Percentiles rank a stretch among this genome's conserved stretches.
Evolutionary conservation across 306 rosid genomes (phyloP).

Genomic region (Boehmeria nivea): DNA sequence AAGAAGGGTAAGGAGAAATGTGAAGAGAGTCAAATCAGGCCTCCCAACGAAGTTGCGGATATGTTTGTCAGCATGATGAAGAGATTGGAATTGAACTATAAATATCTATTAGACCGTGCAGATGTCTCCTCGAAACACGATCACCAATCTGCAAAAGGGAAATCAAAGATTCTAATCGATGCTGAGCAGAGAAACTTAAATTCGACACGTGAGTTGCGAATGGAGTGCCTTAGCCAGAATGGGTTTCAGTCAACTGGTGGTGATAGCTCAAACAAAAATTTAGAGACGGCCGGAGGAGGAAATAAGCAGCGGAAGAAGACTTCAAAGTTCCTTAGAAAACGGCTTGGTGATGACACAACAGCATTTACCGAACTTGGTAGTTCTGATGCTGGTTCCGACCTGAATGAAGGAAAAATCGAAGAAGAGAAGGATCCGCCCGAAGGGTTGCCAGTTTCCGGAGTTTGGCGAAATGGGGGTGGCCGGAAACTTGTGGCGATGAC

Average conservation of each 20-base stretch:
- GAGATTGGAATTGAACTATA: slow-evolving; percentile 59
- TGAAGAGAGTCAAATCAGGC: slow-evolving; percentile 31
- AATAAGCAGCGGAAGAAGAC: slow-evolving; percentile 71
- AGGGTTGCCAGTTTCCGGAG: slow-evolving; percentile 69
- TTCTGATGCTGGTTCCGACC: slow-evolving; percentile 27
- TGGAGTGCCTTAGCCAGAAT: too few relatives aligned
- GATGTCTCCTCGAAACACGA: slow-evolving; percentile 64
- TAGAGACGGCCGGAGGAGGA: slow-evolving; percentile 52
- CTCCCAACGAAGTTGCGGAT: slow-evolving; percentile 35
- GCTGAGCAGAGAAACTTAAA: slow-evolving; percentile 27
- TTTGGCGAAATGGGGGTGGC: slow-evolving; percentile 73
- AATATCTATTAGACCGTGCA: too few relatives aligned
- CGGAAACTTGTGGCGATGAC: slow-evolving; percentile 32
- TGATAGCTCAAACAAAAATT: slow-evolving; percentile 36
- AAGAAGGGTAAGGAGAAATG: slow-evolving; percentile 75
- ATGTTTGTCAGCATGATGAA: slow-evolving; percentile 51
- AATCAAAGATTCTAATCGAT: slow-evolving; percentile 25
- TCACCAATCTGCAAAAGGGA: slow-evolving; percentile 53
- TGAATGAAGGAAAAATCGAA: too few relatives aligned
- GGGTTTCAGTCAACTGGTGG: slow-evolving; percentile 31
- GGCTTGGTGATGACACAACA: slow-evolving; percentile 67
- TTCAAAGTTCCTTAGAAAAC: slow-evolving; percentile 61
- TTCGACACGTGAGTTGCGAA: too few relatives aligned
- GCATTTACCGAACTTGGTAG: too few relatives aligned
- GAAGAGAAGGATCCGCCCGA: slow-evolving; percentile 31